phyloP scores from a whole-genome alignment of 177 flowering plant species.

The Vitis hybrid region DNA sequence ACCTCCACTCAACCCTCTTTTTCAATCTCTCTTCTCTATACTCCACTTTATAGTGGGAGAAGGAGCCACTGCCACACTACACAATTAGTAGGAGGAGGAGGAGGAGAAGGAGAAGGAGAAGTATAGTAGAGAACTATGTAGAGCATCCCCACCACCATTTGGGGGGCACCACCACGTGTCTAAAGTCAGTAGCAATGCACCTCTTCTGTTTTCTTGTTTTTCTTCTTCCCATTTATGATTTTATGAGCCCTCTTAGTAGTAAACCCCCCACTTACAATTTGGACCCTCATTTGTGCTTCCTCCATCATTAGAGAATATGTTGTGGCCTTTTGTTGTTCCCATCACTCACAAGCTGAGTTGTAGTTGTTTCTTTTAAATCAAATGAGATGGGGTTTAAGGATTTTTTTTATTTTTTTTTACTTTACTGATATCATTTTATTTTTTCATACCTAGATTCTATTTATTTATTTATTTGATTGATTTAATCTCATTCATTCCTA shows the following conservation, averaged over 20 bases:
- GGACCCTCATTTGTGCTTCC: constrained; percentile 33
- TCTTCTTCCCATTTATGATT: constrained; percentile 8
- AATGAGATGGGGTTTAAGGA: too few relatives aligned
- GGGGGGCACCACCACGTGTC: constrained; percentile 19
- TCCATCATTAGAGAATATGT: constrained; percentile 24
- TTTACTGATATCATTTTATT: too few relatives aligned
- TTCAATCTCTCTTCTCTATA: neutral
- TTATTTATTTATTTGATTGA: too few relatives aligned
- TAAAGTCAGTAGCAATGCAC: constrained; percentile 8
- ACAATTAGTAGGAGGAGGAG: constrained; percentile 15
- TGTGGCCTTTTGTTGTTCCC: neutral
- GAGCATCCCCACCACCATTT: constrained; percentile 16
- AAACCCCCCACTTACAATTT: constrained; percentile 8
- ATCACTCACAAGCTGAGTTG: too few relatives aligned
- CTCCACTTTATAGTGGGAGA: constrained; percentile 21
- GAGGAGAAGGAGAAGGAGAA: constrained; percentile 18
- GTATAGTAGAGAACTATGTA: too few relatives aligned
- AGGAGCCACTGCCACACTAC: constrained; percentile 11
- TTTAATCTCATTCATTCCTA: too few relatives aligned
- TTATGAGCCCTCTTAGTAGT: neutral
- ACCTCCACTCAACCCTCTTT: constrained; percentile 10
- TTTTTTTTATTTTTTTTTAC: too few relatives aligned
- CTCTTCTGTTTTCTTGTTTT: neutral
- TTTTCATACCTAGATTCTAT: too few relatives aligned
- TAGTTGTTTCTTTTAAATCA: too few relatives aligned